phyloP scores from a whole-genome alignment of 2,329 filamentous ascomycete genomes.

The Eurotiales sp. region DNA sequence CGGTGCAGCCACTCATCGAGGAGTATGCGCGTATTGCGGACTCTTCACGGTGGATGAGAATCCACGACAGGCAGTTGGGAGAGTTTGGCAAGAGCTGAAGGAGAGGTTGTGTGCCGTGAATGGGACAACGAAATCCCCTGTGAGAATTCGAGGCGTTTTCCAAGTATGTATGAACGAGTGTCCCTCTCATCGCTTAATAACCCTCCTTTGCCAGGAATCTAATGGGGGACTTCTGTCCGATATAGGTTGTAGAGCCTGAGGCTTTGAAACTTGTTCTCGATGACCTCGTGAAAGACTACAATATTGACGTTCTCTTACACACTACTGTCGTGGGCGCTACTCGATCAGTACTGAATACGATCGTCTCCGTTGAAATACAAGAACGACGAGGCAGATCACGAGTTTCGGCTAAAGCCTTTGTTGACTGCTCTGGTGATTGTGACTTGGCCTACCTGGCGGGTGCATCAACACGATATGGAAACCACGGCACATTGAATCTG shows the following conservation, averaged over 20 bases:
- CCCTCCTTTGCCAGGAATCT: background rate
- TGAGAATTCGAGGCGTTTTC: background rate
- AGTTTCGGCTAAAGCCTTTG: background rate
- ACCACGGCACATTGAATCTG: conserved; percentile 2
- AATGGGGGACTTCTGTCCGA: background rate
- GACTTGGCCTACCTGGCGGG: conserved; percentile 2
- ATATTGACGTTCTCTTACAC: conserved; percentile 1
- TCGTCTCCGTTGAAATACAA: background rate
- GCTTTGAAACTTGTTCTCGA: background rate
- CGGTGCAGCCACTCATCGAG: conserved; percentile 2
- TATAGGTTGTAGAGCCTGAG: background rate
- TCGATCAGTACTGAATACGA: background rate
- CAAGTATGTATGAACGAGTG: conserved; percentile 1
- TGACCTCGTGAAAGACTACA: background rate
- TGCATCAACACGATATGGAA: conserved; percentile 3
- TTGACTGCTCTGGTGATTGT: conserved; percentile 1
- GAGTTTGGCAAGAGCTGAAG: background rate
- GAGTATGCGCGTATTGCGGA: background rate
- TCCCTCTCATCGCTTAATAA: background rate
- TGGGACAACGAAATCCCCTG: background rate
- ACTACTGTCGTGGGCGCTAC: background rate
- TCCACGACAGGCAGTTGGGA: background rate
- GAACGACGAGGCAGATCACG: background rate
- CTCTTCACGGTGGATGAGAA: background rate
- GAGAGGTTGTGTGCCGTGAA: background rate